These are phyloP conservation scores for Solanum corneliomulleri DNA, from an alignment of 257 asterid genomes.

Conservation along the genomic window DNA sequence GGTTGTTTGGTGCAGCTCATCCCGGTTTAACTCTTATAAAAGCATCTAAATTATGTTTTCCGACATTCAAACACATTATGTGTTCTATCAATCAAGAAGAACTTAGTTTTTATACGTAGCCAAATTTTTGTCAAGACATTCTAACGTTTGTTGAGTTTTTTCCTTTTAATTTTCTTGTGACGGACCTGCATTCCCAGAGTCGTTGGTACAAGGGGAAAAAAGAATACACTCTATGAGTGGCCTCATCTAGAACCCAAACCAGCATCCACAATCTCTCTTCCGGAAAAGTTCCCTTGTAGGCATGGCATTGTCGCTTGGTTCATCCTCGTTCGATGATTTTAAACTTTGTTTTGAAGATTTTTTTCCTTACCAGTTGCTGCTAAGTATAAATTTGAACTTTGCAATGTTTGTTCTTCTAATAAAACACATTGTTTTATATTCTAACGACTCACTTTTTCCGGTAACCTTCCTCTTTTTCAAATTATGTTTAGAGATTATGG, in stretches of 20 bases:
- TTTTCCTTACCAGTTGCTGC: neutral
- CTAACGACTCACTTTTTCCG: too few species aligned
- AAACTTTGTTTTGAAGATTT: neutral
- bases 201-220: fast-evolving
- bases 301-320: too few species aligned
- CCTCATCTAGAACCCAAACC: too few species aligned
- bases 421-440: neutral
- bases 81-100: neutral
- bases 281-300: too few species aligned
- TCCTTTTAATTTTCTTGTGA: neutral
- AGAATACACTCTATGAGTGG: neutral
- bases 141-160: neutral
- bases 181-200: neutral
- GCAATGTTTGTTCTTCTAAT: neutral
- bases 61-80: neutral
- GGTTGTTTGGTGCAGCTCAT: neutral
- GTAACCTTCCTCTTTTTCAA: too few species aligned
- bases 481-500: too few species aligned
- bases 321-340: too few species aligned
- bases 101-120: neutral
- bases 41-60: neutral
- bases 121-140: neutral
- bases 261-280: too few species aligned
- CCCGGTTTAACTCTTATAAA: neutral
- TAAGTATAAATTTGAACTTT: neutral